phyloP scores from a whole-genome alignment of 306 rosid species.

The Quercus engelmannii region DNA sequence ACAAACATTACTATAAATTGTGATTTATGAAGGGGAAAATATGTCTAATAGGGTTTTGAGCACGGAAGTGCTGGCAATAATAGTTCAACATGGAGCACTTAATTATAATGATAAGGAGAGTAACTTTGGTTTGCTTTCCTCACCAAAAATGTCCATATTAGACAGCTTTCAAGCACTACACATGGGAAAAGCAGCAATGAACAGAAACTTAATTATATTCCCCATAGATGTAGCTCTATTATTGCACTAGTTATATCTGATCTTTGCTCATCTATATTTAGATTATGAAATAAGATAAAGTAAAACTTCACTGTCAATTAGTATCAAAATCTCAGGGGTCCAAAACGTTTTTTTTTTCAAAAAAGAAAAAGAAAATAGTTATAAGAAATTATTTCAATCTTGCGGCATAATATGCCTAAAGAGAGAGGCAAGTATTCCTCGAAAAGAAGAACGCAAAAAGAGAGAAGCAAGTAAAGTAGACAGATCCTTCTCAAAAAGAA shows the following conservation, averaged over 20 bases:
- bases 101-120: neutral
- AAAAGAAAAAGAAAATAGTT: too few species aligned
- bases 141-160: conserved; percentile 9
- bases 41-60: conserved; percentile 1
- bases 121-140: conserved; percentile 15
- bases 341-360: too few species aligned
- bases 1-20: too few species aligned
- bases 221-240: conserved; percentile 26
- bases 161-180: conserved; percentile 31
- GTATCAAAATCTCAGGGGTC: neutral
- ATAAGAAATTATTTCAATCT: neutral
- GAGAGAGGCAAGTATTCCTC: neutral
- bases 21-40: neutral
- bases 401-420: neutral
- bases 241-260: conserved; percentile 1
- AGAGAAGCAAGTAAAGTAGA: neutral
- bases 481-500: too few species aligned
- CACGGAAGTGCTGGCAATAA: neutral
- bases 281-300: too few species aligned
- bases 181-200: conserved; percentile 28
- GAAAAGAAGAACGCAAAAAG: neutral
- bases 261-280: too few species aligned
- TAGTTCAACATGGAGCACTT: neutral
- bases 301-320: neutral
- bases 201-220: conserved; percentile 21